phyloP scores from a whole-genome alignment of 805 yeast genomes.

The Metschnikowia vanudenii region DNA sequence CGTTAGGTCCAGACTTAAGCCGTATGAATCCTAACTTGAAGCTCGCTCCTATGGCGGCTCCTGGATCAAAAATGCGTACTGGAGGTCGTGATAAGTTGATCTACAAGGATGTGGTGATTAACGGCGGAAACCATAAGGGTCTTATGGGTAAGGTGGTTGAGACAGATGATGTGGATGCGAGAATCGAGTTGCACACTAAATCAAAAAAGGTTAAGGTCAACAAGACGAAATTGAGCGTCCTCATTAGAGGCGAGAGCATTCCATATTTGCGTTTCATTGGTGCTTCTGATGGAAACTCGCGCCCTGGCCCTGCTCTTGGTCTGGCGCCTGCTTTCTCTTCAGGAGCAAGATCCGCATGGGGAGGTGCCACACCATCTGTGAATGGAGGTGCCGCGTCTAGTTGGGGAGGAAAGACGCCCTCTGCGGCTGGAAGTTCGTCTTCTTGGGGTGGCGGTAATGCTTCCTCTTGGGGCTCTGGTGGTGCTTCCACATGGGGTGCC shows the following conservation, averaged over 20 bases:
- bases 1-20: constrained; percentile 63
- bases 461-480: constrained; percentile 27
- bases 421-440: constrained; percentile 37
- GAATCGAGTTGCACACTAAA: constrained; percentile 92
- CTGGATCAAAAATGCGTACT: constrained; percentile 48
- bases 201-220: constrained; percentile 83
- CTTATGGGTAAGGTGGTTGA: constrained; percentile 90
- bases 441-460: constrained; percentile 49
- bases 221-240: constrained; percentile 72
- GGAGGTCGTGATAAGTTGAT: constrained; percentile 81
- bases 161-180: constrained; percentile 86
- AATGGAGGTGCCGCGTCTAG: constrained; percentile 40
- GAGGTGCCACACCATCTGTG: constrained; percentile 25
- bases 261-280: constrained; percentile 80
- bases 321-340: constrained; percentile 37
- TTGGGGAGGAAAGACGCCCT: constrained; percentile 32
- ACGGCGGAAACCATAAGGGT: constrained; percentile 93
- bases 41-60: constrained; percentile 43
- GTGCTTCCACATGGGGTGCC: constrained; percentile 22
- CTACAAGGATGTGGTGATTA: constrained; percentile 80
- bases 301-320: constrained; percentile 19
- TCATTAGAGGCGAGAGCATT: constrained; percentile 64
- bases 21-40: constrained; percentile 82
- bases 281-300: constrained; percentile 31
- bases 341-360: constrained; percentile 57